Percentiles rank a stretch among this genome's conserved stretches.
These are phyloP conservation scores for Aspergillus hancockii DNA, from an alignment of 495 filamentous ascomycete genomes.

Conservation along the genomic window DNA sequence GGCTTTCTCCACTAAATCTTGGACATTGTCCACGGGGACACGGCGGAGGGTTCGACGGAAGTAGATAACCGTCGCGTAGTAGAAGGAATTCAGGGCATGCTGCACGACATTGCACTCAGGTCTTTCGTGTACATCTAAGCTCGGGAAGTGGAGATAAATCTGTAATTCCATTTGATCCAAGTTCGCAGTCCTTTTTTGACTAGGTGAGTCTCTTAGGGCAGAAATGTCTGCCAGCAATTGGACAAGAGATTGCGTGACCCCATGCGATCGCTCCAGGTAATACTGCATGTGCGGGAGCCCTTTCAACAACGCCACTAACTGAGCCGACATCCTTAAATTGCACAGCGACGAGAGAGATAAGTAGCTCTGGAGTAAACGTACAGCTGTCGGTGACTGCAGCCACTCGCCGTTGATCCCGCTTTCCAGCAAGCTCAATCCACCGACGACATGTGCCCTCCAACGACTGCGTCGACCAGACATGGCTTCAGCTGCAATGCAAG, in stretches of 20 bases:
- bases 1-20: conserved; percentile 30
- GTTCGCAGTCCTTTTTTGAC: conserved; percentile 9
- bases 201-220: conserved; percentile 15
- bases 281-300: conserved; percentile 20
- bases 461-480: conserved; percentile 30
- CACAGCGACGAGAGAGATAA: conserved; percentile 29
- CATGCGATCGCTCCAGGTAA: conserved; percentile 29
- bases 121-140: conserved; percentile 7
- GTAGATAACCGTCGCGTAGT: conserved; percentile 29
- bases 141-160: conserved; percentile 27
- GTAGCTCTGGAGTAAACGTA: conserved; percentile 28
- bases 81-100: conserved; percentile 30
- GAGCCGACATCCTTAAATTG: conserved; percentile 25
- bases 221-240: conserved; percentile 25
- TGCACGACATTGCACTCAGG: conserved; percentile 23
- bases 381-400: conserved; percentile 20
- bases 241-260: conserved; percentile 22
- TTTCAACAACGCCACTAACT: conserved; percentile 22
- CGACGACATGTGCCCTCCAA: conserved; percentile 30
- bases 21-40: conserved; percentile 18
- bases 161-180: conserved; percentile 26
- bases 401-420: conserved; percentile 25
- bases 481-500: conserved; percentile 29
- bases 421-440: conserved; percentile 27
- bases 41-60: conserved; percentile 27